These are phyloP conservation scores for Tylopilus balloui DNA, from an alignment of 768 basidiomycete species.

Conservation along the genomic window DNA sequence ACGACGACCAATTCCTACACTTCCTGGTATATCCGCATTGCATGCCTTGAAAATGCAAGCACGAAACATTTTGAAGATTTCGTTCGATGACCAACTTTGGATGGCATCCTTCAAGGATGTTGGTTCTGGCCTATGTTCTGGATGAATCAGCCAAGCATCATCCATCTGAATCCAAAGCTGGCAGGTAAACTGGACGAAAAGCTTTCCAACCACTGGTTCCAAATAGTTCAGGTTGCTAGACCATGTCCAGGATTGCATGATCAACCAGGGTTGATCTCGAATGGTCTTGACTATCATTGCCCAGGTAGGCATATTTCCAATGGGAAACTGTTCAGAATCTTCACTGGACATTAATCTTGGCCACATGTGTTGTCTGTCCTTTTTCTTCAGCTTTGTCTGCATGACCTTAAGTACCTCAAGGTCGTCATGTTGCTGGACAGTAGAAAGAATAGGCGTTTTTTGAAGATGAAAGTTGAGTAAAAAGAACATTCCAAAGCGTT, in stretches of 20 bases:
- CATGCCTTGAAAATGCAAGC: not conserved
- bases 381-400: not conserved
- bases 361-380: not conserved
- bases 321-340: not conserved
- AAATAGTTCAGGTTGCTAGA: not conserved
- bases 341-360: not conserved
- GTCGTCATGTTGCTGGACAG: conserved; percentile 2
- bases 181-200: not conserved
- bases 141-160: not conserved
- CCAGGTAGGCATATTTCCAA: not conserved
- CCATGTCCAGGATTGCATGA: not conserved
- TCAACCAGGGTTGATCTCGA: not conserved
- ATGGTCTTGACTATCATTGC: not conserved
- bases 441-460: not conserved
- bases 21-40: not conserved
- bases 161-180: not conserved
- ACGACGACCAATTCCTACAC: not conserved
- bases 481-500: not conserved
- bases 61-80: not conserved
- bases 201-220: not conserved
- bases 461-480: not conserved
- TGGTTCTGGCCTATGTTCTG: not conserved
- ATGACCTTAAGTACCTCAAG: not conserved
- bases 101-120: not conserved
- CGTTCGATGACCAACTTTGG: not conserved